These are phyloP conservation scores for Cladorrhinum sp. DNA, from an alignment of 2,329 filamentous ascomycete species.

Conservation along the genomic window DNA sequence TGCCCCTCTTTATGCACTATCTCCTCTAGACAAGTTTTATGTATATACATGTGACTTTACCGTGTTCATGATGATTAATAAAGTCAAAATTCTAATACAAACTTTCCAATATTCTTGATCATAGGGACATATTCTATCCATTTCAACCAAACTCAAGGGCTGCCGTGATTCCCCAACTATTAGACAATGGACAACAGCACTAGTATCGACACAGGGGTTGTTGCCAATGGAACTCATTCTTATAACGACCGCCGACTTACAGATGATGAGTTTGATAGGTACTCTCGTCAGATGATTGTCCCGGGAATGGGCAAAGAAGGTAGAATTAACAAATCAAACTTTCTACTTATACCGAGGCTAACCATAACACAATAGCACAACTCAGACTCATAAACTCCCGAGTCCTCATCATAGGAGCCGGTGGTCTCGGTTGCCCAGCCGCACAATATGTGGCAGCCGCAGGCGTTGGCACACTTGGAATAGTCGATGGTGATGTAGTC, in stretches of 20 bases:
- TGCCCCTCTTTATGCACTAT: too few species aligned
- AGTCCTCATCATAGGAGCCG: conserved; percentile 81
- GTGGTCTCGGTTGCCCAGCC: conserved; percentile 87
- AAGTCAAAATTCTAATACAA: too few species aligned
- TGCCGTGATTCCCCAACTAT: too few species aligned
- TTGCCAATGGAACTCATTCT: not conserved
- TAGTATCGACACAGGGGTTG: not conserved
- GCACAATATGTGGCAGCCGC: conserved; percentile 90
- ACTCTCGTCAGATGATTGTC: conserved; percentile 88
- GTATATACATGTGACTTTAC: too few species aligned
- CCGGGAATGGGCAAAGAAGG: conserved; percentile 75
- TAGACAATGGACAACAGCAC: conserved; percentile 2
- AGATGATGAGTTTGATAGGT: conserved; percentile 75
- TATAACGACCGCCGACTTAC: conserved; percentile 64
- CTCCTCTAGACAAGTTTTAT: too few species aligned
- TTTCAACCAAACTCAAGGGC: too few species aligned
- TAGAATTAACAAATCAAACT: conserved; percentile 32
- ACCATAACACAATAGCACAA: conserved; percentile 58
- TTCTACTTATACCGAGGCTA: not conserved
- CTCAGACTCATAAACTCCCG: conserved; percentile 65
- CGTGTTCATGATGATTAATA: too few species aligned
- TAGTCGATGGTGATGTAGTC: conserved; percentile 85
- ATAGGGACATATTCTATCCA: too few species aligned
- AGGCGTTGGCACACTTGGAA: conserved; percentile 76
- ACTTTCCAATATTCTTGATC: too few species aligned